Evolutionary conservation across 768 basidiomycete genomes (phyloP).

Genomic region (Podaxis sp.): DNA sequence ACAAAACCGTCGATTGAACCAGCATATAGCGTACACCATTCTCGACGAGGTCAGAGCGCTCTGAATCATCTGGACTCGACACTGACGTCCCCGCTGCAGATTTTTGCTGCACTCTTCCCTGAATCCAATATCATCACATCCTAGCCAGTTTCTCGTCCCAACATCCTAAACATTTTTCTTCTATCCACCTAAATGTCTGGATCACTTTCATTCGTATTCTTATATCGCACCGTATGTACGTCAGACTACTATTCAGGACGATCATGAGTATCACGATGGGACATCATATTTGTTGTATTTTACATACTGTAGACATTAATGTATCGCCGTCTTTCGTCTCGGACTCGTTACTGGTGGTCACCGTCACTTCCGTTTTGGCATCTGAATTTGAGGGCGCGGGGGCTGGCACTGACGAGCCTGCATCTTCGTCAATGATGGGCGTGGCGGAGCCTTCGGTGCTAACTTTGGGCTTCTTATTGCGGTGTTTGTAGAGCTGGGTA

Average conservation of each 20-base stretch:
- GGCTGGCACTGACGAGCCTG: neutral
- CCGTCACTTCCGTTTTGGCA: neutral
- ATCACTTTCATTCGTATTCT: neutral
- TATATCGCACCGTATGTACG: neutral
- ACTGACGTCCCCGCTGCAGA: slow-evolving; percentile 29
- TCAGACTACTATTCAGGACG: neutral
- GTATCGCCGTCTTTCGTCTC: neutral
- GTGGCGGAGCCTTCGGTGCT: slow-evolving; percentile 16
- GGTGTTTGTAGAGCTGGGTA: slow-evolving; percentile 47
- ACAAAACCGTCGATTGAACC: slow-evolving; percentile 93
- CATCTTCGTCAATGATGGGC: slow-evolving; percentile 5
- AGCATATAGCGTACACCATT: slow-evolving; percentile 87
- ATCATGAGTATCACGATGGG: neutral
- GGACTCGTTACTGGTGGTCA: neutral
- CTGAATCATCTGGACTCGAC: neutral
- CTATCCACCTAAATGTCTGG: neutral
- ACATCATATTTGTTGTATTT: neutral
- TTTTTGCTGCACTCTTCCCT: slow-evolving; percentile 63
- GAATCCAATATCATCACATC: slow-evolving; percentile 28
- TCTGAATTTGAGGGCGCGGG: neutral
- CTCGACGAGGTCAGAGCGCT: slow-evolving; percentile 74
- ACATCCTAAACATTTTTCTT: neutral
- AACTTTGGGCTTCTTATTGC: slow-evolving; percentile 36
- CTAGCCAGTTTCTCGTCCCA: neutral
- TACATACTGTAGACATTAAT: slow-evolving; percentile 1